phyloP scores from a whole-genome alignment of 345 rosid species.

The Aurinia saxatilis region DNA sequence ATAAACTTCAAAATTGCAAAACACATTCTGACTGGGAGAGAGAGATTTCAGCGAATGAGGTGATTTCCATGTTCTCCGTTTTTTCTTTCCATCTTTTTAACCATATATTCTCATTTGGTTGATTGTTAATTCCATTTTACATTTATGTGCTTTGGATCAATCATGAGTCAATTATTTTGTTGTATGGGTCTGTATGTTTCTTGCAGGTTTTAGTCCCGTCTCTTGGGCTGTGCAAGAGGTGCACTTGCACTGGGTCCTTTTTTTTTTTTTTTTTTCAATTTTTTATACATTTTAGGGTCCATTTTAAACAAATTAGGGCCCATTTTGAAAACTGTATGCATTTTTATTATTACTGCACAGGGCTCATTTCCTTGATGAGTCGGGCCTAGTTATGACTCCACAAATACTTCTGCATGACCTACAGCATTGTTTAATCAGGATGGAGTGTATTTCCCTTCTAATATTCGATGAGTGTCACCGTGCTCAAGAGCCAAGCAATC shows the following conservation, averaged over 20 bases:
- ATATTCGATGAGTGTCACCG: constrained; percentile 95
- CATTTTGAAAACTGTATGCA: no score
- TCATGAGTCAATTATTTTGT: constrained; percentile 13
- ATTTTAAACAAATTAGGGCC: no score
- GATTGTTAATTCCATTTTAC: constrained; percentile 1
- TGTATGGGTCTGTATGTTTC: constrained; percentile 5
- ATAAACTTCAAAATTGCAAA: constrained; percentile 60
- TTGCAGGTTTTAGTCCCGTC: no score
- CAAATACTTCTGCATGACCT: constrained; percentile 58
- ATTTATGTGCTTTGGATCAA: neutral
- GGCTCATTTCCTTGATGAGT: no score
- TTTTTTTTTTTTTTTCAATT: no score
- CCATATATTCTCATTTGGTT: neutral
- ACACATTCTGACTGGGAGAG: constrained; percentile 62
- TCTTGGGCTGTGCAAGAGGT: no score
- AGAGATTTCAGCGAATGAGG: constrained; percentile 71
- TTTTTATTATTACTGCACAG: no score
- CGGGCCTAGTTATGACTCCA: constrained; percentile 96
- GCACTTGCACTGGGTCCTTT: no score
- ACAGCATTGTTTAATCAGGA: constrained; percentile 82
- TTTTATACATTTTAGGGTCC: no score
- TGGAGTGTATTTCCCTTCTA: constrained; percentile 82
- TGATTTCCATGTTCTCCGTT: constrained; percentile 16
- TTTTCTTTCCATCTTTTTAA: neutral
- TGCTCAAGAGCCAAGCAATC: constrained; percentile 73